Base-by-base conservation (phyloP, 2,329 filamentous ascomycete genomes). In the Chaetomiaceae sp. region DNA sequence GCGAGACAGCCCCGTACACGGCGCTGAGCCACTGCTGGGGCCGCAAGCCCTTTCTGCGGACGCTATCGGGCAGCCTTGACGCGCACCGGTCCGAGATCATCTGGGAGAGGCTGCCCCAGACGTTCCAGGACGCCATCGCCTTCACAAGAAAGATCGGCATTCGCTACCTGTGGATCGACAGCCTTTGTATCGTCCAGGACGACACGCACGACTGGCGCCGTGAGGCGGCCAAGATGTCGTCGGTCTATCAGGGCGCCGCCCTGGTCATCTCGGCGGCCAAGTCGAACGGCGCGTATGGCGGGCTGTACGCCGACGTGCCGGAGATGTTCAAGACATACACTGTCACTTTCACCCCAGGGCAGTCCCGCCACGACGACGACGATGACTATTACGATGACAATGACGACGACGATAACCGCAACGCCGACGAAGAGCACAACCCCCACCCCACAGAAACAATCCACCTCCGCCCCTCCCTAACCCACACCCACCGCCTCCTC, bases 21-120 rank as follows among this genome's bases (percentile, higher is more conserved):
- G 44, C 45, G 7, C 55, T 61, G 8, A 60, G 57, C 9, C 55
- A 62, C 46, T 60, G 57, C 41, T 62, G 60, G 60, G 60, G 59
- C 7, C 35, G 4, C 0, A 20, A n/a, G 3, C 56, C 54, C 1
- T 52, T 58, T 10, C 49, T 52, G 6, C 53, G 48, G 27, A 60
- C 58, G 4, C 27, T 50, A 1, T 30, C 45, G 0, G 30, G 35
- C 12, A 60, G 44, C 1, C 16, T 61, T 2, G 39, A 45, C 9
- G 16, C 27, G 2, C 51, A 58, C 38, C 48, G 35, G n/a, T 8
- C 16, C 5, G 38, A 39, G 4, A 60, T 63, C 2, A 7, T 31
- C 21, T 40, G 51, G 50, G 14, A 6, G 2, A 37, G 38, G 27
- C 48, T 58, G 21, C 35, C 60, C 40, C 23, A 17, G 21, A 60